Percentiles rank a stretch among this genome's conserved stretches.
Conservation (phyloP, 495 filamentous ascomycete genomes). For the Penicillium angulare region DNA sequence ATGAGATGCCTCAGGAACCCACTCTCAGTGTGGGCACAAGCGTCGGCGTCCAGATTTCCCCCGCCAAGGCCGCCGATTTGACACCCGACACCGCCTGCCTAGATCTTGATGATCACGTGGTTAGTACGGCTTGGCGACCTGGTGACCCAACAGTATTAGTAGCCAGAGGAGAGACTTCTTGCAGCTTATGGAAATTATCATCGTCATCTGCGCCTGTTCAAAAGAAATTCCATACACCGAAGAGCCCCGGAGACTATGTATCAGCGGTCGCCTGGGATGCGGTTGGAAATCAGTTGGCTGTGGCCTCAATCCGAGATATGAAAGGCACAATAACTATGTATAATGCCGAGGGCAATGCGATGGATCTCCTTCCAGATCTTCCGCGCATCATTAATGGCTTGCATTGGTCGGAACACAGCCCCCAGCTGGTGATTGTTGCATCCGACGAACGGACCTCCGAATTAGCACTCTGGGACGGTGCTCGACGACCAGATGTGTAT, state of each 20-base stretch:
- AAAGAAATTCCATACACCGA: slow-evolving; percentile 39
- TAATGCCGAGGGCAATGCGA: slow-evolving; percentile 56
- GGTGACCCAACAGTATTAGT: slow-evolving; percentile 70
- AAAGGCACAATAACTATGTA: slow-evolving; percentile 69
- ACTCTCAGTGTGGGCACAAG: slow-evolving; percentile 63
- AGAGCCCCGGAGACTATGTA: slow-evolving; percentile 35
- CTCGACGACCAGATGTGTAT: slow-evolving; percentile 40
- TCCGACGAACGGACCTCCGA: slow-evolving; percentile 41
- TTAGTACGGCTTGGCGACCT: slow-evolving; percentile 76
- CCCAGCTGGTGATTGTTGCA: slow-evolving; percentile 43
- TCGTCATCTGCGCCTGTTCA: slow-evolving; percentile 32
- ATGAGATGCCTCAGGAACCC: slow-evolving; percentile 52
- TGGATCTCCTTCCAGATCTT: slow-evolving; percentile 48
- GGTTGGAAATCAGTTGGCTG: slow-evolving; percentile 62
- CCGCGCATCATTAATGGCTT: slow-evolving; percentile 45
- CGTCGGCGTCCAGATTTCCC: slow-evolving; percentile 62
- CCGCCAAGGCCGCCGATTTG: slow-evolving; percentile 61
- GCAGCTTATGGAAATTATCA: slow-evolving; percentile 73
- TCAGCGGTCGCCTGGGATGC: slow-evolving; percentile 71
- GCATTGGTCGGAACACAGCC: slow-evolving; percentile 38
- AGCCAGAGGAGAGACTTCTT: slow-evolving; percentile 74
- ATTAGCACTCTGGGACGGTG: slow-evolving; percentile 48
- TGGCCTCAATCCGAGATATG: slow-evolving; percentile 62
- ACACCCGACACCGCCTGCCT: slow-evolving; percentile 65
- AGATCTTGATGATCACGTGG: slow-evolving; percentile 61